Percentiles rank a stretch among this genome's conserved stretches.
phyloP scores from a whole-genome alignment of 2,329 filamentous ascomycete genomes.

The Alternaria angustiovoidea region DNA sequence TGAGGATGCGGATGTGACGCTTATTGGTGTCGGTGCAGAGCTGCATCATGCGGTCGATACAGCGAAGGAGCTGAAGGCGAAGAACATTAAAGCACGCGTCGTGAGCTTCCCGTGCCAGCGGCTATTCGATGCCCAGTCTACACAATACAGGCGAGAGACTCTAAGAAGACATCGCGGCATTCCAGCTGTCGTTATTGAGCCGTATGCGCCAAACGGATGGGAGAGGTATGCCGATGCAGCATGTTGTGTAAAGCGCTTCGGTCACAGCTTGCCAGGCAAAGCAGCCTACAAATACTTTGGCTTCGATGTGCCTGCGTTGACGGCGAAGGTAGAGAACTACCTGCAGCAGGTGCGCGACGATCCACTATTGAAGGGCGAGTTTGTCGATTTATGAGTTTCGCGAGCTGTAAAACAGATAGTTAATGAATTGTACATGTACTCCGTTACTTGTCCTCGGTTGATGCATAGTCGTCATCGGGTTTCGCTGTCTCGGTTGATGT shows the following conservation, averaged over 20 bases:
- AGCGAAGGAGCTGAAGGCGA: constrained; percentile 50
- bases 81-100: constrained; percentile 55
- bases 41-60: constrained; percentile 58
- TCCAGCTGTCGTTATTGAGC: constrained; percentile 67
- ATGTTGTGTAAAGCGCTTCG: constrained; percentile 63
- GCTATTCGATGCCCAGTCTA: constrained; percentile 58
- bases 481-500: not conserved
- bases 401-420: not conserved
- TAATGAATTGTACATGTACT: not conserved
- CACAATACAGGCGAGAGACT: constrained; percentile 57
- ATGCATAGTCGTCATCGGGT: not conserved
- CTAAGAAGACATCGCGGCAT: constrained; percentile 53
- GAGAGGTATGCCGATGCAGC: constrained; percentile 68
- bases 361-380: constrained; percentile 43
- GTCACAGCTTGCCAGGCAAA: constrained; percentile 64
- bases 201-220: constrained; percentile 66
- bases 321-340: constrained; percentile 51
- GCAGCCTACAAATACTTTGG: constrained; percentile 66
- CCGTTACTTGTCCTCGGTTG: too few relatives aligned
- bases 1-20: constrained; percentile 55
- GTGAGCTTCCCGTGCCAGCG: constrained; percentile 61
- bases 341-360: constrained; percentile 49
- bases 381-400: constrained; percentile 39
- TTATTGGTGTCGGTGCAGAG: constrained; percentile 56
- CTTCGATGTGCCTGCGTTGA: constrained; percentile 50